Conservation (phyloP, 257 asterid genomes). For the Penstemon davidsonii region DNA sequence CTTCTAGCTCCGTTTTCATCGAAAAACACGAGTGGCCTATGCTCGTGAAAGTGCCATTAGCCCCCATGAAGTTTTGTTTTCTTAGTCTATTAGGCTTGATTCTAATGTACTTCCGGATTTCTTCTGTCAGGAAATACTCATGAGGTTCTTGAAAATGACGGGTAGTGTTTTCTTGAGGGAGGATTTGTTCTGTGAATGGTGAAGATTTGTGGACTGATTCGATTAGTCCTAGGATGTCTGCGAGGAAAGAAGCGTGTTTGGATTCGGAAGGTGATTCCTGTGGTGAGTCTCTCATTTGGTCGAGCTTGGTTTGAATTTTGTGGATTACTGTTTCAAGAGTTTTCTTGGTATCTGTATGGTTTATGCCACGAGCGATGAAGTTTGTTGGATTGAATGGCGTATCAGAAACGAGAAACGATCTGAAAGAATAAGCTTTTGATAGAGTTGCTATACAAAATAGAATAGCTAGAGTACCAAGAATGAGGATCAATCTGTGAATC, state of each 20-base stretch:
- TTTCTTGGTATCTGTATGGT: slow-evolving; percentile 20
- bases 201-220: slow-evolving; percentile 34
- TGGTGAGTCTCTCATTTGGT: slow-evolving; percentile 24
- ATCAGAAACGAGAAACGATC: slow-evolving; percentile 35
- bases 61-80: slow-evolving; percentile 69
- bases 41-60: slow-evolving; percentile 61
- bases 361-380: neutral
- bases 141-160: slow-evolving; percentile 17
- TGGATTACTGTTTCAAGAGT: slow-evolving; percentile 31
- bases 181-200: neutral
- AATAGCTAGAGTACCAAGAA: slow-evolving; percentile 29
- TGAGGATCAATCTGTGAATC: slow-evolving; percentile 34
- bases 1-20: slow-evolving; percentile 50
- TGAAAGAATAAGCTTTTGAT: slow-evolving; percentile 42
- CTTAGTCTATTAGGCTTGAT: slow-evolving; percentile 57
- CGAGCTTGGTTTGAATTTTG: slow-evolving; percentile 45
- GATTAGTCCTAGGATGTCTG: slow-evolving; percentile 49
- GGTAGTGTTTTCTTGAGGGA: neutral
- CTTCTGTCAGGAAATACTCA: slow-evolving; percentile 51
- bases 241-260: slow-evolving; percentile 47
- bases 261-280: slow-evolving; percentile 21
- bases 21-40: slow-evolving; percentile 63
- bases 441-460: slow-evolving; percentile 39
- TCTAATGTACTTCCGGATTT: slow-evolving; percentile 48
- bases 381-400: slow-evolving; percentile 27